phyloP scores from a whole-genome alignment of 192 early-diverging fungal genomes.

The Backusella westeae region DNA sequence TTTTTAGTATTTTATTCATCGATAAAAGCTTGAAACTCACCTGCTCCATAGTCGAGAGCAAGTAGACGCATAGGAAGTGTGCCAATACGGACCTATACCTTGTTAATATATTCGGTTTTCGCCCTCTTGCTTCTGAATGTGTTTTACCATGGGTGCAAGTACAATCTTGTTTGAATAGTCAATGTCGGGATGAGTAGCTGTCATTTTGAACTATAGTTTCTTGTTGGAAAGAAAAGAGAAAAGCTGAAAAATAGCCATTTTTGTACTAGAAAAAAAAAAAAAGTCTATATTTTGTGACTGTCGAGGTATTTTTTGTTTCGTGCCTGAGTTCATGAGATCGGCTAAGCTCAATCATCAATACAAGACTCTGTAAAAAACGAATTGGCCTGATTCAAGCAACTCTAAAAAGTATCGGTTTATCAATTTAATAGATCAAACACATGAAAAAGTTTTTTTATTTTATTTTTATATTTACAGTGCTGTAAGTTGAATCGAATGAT shows the following conservation, averaged over 20 bases:
- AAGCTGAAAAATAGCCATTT: background rate
- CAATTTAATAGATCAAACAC: too few species aligned
- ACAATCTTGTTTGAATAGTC: slow-evolving; percentile 64
- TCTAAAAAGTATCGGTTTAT: too few species aligned
- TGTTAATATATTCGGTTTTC: background rate
- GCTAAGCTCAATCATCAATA: too few species aligned
- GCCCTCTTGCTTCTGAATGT: background rate
- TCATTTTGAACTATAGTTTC: background rate
- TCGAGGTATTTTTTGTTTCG: too few species aligned
- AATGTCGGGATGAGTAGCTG: slow-evolving; percentile 6
- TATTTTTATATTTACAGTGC: too few species aligned
- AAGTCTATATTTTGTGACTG: background rate
- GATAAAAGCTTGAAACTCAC: slow-evolving; percentile 23
- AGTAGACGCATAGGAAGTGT: slow-evolving; percentile 87
- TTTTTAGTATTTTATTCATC: too few species aligned
- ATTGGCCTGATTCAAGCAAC: too few species aligned
- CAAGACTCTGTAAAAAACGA: too few species aligned
- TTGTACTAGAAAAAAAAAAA: background rate
- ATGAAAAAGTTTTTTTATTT: too few species aligned
- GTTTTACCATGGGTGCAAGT: slow-evolving; percentile 91
- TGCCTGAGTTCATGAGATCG: too few species aligned
- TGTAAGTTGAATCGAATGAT: too few species aligned
- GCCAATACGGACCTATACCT: slow-evolving; percentile 68
- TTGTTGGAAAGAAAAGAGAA: background rate
- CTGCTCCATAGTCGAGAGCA: slow-evolving; percentile 87